phyloP scores from a whole-genome alignment of 2,329 filamentous ascomycete species.

The Monilinia aucupariae region DNA sequence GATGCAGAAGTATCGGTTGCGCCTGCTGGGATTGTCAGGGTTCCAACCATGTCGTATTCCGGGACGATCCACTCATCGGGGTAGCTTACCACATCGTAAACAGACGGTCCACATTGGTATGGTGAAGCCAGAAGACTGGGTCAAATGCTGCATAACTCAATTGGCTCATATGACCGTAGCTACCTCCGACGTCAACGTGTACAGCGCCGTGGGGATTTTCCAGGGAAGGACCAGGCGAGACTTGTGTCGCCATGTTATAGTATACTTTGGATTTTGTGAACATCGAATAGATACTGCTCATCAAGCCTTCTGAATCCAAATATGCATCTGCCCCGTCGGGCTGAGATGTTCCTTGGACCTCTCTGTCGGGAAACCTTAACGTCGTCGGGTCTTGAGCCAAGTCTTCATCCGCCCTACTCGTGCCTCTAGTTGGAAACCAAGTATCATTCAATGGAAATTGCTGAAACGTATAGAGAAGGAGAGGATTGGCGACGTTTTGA shows the following conservation, averaged over 20 bases:
- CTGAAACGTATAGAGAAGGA: constrained; percentile 47
- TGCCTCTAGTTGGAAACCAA: constrained; percentile 27
- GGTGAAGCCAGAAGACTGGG: constrained; percentile 47
- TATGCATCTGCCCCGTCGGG: background rate
- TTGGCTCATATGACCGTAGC: constrained; percentile 38
- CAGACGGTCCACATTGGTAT: constrained; percentile 56
- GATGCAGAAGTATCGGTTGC: constrained; percentile 32
- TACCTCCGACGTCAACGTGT: constrained; percentile 39
- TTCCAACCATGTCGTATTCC: constrained; percentile 32
- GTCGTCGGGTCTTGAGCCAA: constrained; percentile 20
- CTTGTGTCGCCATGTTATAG: constrained; percentile 4
- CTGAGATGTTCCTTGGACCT: background rate
- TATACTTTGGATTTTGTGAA: background rate
- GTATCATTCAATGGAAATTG: constrained; percentile 33
- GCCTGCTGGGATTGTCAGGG: constrained; percentile 31
- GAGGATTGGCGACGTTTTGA: constrained; percentile 42
- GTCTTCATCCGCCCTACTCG: background rate
- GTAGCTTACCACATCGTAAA: constrained; percentile 48
- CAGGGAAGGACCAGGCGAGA: constrained; percentile 34
- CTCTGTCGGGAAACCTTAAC: background rate
- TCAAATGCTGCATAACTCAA: constrained; percentile 43
- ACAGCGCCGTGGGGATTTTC: constrained; percentile 43
- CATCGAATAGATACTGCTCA: background rate
- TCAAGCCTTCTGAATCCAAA: background rate
- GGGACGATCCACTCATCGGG: constrained; percentile 32